Conservation (phyloP, 371 early-diverging fungal species). For the Mucor indicus region DNA sequence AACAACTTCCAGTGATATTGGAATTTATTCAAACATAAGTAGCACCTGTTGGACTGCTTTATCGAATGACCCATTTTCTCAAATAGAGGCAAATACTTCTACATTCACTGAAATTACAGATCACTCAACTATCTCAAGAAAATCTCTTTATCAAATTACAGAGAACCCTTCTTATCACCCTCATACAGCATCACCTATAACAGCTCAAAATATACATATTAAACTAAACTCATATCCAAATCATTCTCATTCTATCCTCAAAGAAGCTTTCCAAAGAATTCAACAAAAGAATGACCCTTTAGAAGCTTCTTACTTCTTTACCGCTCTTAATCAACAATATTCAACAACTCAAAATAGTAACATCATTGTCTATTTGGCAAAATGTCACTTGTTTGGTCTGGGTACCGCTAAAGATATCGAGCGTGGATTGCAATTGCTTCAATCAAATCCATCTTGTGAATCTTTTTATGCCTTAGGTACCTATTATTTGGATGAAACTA, state of each 20-base stretch:
- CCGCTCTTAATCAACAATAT: constrained; percentile 10
- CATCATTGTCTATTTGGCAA: constrained; percentile 15
- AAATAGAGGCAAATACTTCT: constrained; percentile 21
- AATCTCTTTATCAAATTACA: constrained; percentile 9
- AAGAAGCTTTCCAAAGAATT: constrained; percentile 11
- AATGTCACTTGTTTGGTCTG: constrained; percentile 17
- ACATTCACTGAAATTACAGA: constrained; percentile 24
- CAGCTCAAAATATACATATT: too few relatives aligned
- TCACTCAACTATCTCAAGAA: constrained; percentile 25
- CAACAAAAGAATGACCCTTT: constrained; percentile 19
- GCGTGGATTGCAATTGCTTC: constrained; percentile 14
- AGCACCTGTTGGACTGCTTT: constrained; percentile 19
- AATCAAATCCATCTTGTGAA: constrained; percentile 20
- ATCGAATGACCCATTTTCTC: constrained; percentile 26
- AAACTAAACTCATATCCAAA: background rate
- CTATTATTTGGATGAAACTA: constrained; percentile 16
- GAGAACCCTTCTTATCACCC: background rate
- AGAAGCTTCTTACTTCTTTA: constrained; percentile 18
- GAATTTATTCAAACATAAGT: constrained; percentile 1
- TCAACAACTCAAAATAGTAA: constrained; percentile 1
- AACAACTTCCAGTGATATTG: background rate
- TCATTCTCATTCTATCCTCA: constrained; percentile 3
- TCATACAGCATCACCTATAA: background rate
- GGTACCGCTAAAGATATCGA: constrained; percentile 8
- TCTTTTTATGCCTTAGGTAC: constrained; percentile 17